phyloP scores from a whole-genome alignment of 2,329 filamentous ascomycete genomes.

The Thermochaetoides dissita region DNA sequence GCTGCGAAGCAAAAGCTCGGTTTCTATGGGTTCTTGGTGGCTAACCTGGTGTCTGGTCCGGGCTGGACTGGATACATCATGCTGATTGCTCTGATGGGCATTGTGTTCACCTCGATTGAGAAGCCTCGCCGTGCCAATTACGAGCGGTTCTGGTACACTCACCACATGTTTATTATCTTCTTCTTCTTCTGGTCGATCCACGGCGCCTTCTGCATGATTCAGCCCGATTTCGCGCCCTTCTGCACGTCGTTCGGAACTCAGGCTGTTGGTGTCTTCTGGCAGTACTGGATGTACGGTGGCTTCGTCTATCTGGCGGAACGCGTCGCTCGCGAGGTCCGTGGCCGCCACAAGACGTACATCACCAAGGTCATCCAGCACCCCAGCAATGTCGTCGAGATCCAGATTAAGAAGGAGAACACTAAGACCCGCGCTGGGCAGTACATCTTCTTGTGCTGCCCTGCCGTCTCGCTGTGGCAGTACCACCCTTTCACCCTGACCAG shows the following conservation, averaged over 20 bases:
- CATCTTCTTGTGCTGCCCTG: slow-evolving; percentile 78
- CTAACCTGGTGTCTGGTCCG: slow-evolving; percentile 65
- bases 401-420: slow-evolving; percentile 81
- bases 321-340: slow-evolving; percentile 63
- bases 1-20: slow-evolving; percentile 62
- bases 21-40: slow-evolving; percentile 62
- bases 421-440: slow-evolving; percentile 73
- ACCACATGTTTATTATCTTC: slow-evolving; percentile 78
- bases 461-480: slow-evolving; percentile 78
- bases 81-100: slow-evolving; percentile 63
- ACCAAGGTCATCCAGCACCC: slow-evolving; percentile 84
- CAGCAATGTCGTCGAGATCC: slow-evolving; percentile 78
- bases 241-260: slow-evolving; percentile 53
- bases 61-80: slow-evolving; percentile 82
- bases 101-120: slow-evolving; percentile 65
- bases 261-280: slow-evolving; percentile 68
- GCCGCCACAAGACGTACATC: slow-evolving; percentile 71
- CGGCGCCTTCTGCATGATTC: slow-evolving; percentile 82
- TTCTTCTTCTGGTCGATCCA: slow-evolving; percentile 88
- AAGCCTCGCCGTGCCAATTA: slow-evolving; percentile 69
- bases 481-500: slow-evolving; percentile 79
- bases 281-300: slow-evolving; percentile 76
- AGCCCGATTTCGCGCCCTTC: slow-evolving; percentile 66
- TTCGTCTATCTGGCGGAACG: slow-evolving; percentile 70
- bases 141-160: slow-evolving; percentile 82